Conservation (phyloP, 768 basidiomycete genomes). For the Boletus speciosus region DNA sequence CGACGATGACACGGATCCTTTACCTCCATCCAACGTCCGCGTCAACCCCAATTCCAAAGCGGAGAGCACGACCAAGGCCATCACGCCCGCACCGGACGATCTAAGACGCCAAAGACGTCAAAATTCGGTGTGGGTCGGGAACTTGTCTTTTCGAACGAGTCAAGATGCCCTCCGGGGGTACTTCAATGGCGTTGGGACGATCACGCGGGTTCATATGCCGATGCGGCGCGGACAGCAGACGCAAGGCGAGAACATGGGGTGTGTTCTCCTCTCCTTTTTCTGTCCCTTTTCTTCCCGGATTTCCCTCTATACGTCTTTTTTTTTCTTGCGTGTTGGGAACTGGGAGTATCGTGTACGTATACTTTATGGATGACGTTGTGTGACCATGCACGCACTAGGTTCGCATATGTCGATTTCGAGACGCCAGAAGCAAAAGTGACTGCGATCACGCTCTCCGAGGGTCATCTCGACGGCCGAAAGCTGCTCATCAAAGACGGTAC, state of each 20-base stretch:
- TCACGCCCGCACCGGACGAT: not conserved
- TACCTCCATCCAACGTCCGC: not conserved
- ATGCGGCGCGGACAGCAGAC: constrained; percentile 56
- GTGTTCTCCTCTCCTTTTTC: constrained; percentile 29
- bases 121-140: constrained; percentile 95
- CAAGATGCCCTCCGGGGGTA: constrained; percentile 64
- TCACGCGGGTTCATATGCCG: constrained; percentile 85
- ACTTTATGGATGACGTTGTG: not conserved
- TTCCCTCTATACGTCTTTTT: not conserved
- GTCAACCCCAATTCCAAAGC: not conserved
- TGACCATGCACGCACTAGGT: constrained; percentile 46
- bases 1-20: constrained; percentile 12
- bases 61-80: not conserved
- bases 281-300: not conserved
- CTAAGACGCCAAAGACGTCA: constrained; percentile 49
- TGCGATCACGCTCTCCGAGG: constrained; percentile 82
- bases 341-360: too few relatives aligned
- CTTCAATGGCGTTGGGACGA: constrained; percentile 68
- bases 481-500: constrained; percentile 91
- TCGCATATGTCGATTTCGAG: constrained; percentile 94
- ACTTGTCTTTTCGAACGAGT: constrained; percentile 87
- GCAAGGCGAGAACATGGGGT: constrained; percentile 78
- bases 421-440: constrained; percentile 66
- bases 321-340: not conserved
- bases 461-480: constrained; percentile 76